Percentiles rank a stretch among this genome's conserved stretches.
Evolutionary conservation across 2,329 filamentous ascomycete species (phyloP).

Genomic region (Exophiala alcalophila): DNA sequence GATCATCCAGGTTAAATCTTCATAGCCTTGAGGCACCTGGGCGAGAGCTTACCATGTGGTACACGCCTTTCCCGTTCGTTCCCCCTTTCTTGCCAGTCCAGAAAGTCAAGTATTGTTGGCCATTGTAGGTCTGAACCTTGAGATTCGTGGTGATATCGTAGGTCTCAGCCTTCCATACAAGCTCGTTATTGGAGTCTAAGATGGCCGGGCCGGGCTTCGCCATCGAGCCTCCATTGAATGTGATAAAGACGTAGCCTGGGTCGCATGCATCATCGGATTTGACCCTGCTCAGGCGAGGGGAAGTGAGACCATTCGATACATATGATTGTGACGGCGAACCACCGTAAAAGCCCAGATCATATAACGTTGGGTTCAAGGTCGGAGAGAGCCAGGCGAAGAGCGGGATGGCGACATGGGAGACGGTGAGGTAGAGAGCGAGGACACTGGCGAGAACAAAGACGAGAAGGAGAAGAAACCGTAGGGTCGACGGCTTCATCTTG

Average conservation of each 20-base stretch:
- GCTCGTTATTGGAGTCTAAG: conserved; percentile 43
- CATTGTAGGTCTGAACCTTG: conserved; percentile 45
- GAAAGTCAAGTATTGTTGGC: conserved; percentile 47
- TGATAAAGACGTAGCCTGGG: conserved; percentile 42
- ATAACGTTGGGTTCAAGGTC: conserved; percentile 16
- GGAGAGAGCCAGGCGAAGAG: conserved; percentile 17
- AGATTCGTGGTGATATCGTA: conserved; percentile 45
- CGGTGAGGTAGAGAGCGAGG: conserved; percentile 6
- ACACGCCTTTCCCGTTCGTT: conserved; percentile 48
- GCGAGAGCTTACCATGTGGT: conserved; percentile 44
- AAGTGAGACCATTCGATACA: conserved; percentile 17
- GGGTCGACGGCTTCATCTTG: conserved; percentile 9
- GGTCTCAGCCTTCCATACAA: conserved; percentile 46
- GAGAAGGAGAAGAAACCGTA: conserved; percentile 4
- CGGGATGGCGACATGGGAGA: conserved; percentile 11
- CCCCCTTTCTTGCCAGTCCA: conserved; percentile 50
- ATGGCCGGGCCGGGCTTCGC: conserved; percentile 43
- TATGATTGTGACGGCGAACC: conserved; percentile 15
- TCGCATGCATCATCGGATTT: conserved; percentile 37
- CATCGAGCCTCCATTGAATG: conserved; percentile 38
- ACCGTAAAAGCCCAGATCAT: conserved; percentile 24
- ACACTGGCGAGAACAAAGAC: conserved; percentile 2
- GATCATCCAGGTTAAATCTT: neutral
- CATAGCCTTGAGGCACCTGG: conserved; percentile 2
- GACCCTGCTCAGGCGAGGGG: conserved; percentile 30